Conservation (phyloP, 2,329 filamentous ascomycete genomes). For the Stylonectria norvegica region DNA sequence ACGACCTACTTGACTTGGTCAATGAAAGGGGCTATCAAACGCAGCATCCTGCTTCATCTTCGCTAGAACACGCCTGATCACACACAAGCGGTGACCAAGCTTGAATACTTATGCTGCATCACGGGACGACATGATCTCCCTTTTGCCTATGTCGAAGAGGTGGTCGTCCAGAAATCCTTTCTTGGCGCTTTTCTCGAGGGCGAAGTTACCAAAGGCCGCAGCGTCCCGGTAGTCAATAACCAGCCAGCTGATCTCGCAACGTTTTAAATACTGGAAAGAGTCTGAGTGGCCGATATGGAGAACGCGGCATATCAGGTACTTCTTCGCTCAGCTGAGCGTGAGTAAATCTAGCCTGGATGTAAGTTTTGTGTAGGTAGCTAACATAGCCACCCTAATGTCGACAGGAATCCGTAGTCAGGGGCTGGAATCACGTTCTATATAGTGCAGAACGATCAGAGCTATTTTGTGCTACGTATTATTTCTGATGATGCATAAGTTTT, state of each 20-base stretch:
- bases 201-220: constrained; percentile 60
- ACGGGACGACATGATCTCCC: constrained; percentile 67
- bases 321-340: no score
- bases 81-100: constrained; percentile 56
- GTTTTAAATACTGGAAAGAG: constrained; percentile 53
- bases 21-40: no score
- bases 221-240: constrained; percentile 63
- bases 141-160: constrained; percentile 67
- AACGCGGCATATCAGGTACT: constrained; percentile 59
- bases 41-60: constrained; percentile 64
- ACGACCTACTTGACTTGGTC: no score
- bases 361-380: no score
- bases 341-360: no score
- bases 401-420: no score
- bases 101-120: constrained; percentile 67
- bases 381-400: no score
- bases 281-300: constrained; percentile 62
- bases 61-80: constrained; percentile 67
- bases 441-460: no score
- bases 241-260: constrained; percentile 54
- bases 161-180: constrained; percentile 63
- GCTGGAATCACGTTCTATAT: no score
- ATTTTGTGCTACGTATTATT: no score
- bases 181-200: constrained; percentile 67
- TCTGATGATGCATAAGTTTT: no score